These are phyloP conservation scores for Candida xyloterini DNA, from an alignment of 805 yeast species.

Conservation along the genomic window DNA sequence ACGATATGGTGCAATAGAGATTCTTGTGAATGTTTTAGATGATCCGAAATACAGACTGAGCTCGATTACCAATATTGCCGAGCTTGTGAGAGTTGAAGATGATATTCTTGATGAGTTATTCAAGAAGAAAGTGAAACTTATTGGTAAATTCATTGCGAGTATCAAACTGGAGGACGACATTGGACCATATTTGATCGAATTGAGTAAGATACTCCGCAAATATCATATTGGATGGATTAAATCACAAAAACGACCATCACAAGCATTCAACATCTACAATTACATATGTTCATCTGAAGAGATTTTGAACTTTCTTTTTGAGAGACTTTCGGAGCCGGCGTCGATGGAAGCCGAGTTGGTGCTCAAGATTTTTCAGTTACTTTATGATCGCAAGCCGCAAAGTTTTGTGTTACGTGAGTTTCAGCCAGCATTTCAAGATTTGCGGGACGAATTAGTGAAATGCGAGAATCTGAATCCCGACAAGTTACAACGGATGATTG, in stretches of 20 bases:
- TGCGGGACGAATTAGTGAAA: conserved; percentile 7
- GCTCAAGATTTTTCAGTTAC: conserved; percentile 10
- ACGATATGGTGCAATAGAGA: conserved; percentile 18
- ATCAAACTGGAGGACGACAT: conserved; percentile 12
- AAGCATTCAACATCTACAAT: conserved; percentile 14
- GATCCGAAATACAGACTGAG: conserved; percentile 11
- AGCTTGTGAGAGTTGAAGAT: conserved; percentile 9
- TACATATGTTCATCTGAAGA: conserved; percentile 20
- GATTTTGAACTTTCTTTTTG: conserved; percentile 13
- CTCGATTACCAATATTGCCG: conserved; percentile 11
- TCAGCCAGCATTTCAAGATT: conserved; percentile 15
- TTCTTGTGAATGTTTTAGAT: conserved; percentile 14
- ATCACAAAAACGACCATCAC: conserved; percentile 7
- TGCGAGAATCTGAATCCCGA: neutral
- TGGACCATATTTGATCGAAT: conserved; percentile 12
- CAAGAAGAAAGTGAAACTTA: conserved; percentile 12
- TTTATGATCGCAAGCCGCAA: conserved; percentile 15
- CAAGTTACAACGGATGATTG: neutral
- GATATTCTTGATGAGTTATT: conserved; percentile 18
- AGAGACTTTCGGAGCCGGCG: conserved; percentile 12
- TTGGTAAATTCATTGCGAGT: conserved; percentile 13
- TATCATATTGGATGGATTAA: conserved; percentile 4
- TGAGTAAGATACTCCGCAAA: conserved; percentile 8
- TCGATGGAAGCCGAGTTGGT: conserved; percentile 15
- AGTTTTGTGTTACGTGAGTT: conserved; percentile 14